phyloP scores from a whole-genome alignment of 495 filamentous ascomycete species.

The Tricharina praecox region DNA sequence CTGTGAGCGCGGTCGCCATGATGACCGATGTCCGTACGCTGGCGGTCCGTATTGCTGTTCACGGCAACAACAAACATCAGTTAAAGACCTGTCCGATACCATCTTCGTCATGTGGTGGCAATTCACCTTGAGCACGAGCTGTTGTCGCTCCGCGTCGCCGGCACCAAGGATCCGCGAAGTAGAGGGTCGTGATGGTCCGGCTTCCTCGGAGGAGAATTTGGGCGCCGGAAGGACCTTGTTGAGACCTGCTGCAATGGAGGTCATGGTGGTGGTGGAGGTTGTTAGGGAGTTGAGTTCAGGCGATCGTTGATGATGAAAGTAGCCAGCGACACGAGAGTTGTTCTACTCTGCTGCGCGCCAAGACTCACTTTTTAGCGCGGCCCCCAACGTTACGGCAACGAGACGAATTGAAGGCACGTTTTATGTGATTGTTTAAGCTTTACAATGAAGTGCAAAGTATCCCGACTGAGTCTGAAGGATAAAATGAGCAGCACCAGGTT shows the following conservation, averaged over 20 bases:
- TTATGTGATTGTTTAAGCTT: no score
- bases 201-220: conserved; percentile 68
- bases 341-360: neutral
- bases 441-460: no score
- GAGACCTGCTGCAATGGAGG: conserved; percentile 57
- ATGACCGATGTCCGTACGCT: conserved; percentile 62
- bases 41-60: conserved; percentile 64
- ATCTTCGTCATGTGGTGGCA: conserved; percentile 16
- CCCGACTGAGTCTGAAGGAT: no score
- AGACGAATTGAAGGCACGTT: no score
- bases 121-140: conserved; percentile 64
- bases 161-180: conserved; percentile 62
- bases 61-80: no score
- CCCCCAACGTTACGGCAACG: no score
- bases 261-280: conserved; percentile 32
- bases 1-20: conserved; percentile 69
- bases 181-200: conserved; percentile 38
- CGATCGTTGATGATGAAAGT: neutral
- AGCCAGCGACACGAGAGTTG: neutral
- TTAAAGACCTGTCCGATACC: no score
- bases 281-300: neutral
- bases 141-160: conserved; percentile 63
- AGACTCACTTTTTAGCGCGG: no score
- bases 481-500: no score
- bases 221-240: conserved; percentile 75